A percentile compares a stretch with the other conserved stretches of the same genome.
These are phyloP conservation scores for Kwoniella newhampshirensis DNA, from an alignment of 768 basidiomycete species.

Conservation along the genomic window DNA sequence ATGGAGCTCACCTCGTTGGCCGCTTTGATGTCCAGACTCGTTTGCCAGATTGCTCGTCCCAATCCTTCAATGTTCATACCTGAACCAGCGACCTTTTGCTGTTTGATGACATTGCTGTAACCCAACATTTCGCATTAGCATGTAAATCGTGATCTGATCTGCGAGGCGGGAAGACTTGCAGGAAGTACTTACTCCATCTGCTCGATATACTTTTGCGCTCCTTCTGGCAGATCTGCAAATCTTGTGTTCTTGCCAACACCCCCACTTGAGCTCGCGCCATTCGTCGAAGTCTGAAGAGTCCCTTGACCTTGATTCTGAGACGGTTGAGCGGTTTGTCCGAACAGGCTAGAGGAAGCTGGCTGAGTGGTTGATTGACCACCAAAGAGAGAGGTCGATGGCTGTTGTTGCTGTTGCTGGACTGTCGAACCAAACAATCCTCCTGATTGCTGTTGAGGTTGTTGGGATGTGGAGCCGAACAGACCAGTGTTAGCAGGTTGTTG, in stretches of 20 bases:
- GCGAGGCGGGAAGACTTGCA: not conserved
- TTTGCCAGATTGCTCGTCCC: conserved; percentile 43
- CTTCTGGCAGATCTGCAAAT: conserved; percentile 42
- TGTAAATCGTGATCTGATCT: not conserved
- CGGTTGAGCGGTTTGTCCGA: conserved; percentile 16
- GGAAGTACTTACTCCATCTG: conserved; percentile 38
- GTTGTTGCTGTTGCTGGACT: conserved; percentile 14
- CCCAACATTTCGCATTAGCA: not conserved
- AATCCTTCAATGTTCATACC: conserved; percentile 35
- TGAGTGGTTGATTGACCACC: conserved; percentile 8
- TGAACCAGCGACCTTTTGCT: conserved; percentile 33
- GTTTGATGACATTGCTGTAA: conserved; percentile 32
- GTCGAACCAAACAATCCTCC: conserved; percentile 16
- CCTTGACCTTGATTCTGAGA: conserved; percentile 13
- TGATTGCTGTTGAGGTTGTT: conserved; percentile 15
- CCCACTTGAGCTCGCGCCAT: conserved; percentile 4
- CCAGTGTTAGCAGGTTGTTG: conserved; percentile 19
- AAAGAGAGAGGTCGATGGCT: conserved; percentile 10
- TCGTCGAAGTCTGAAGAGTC: conserved; percentile 12
- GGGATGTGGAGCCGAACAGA: not conserved
- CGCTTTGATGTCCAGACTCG: conserved; percentile 32
- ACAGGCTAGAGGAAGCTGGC: conserved; percentile 14
- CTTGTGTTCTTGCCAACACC: conserved; percentile 39
- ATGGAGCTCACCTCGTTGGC: conserved; percentile 32
- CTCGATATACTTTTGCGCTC: conserved; percentile 37